Evolutionary conservation across 257 asterid genomes (phyloP).

Genomic region (Solanum tacnaense): DNA sequence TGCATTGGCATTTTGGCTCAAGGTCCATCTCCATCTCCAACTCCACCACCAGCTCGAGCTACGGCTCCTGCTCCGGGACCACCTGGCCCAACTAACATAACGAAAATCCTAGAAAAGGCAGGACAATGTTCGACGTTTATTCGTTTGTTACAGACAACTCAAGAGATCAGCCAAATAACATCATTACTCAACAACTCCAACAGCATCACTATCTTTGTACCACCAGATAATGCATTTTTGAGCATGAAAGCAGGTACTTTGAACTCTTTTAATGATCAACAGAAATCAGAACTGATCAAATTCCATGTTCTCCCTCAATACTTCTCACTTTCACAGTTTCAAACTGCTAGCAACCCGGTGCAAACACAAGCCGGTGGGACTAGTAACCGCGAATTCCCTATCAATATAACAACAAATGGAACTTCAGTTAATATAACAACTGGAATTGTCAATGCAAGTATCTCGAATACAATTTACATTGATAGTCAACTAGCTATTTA

Average conservation of each 20-base stretch:
- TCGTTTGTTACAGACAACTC: constrained; percentile 41
- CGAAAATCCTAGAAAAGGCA: constrained; percentile 44
- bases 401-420: constrained; percentile 39
- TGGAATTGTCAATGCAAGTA: constrained; percentile 38
- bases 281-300: constrained; percentile 32
- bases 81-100: constrained; percentile 32
- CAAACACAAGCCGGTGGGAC: constrained; percentile 46
- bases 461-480: constrained; percentile 23
- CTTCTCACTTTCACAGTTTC: constrained; percentile 28
- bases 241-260: constrained; percentile 30
- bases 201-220: constrained; percentile 43
- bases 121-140: constrained; percentile 36
- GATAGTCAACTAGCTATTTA: constrained; percentile 42
- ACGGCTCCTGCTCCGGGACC: constrained; percentile 32
- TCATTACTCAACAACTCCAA: constrained; percentile 37
- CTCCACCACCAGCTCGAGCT: background rate
- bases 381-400: constrained; percentile 15
- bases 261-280: constrained; percentile 29
- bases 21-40: constrained; percentile 5
- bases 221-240: constrained; percentile 34
- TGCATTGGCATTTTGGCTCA: constrained; percentile 16
- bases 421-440: constrained; percentile 35
- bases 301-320: constrained; percentile 34
- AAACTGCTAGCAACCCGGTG: constrained; percentile 36
- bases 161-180: constrained; percentile 35